Percentiles rank a stretch among this genome's conserved stretches.
Conservation (phyloP, 1,284 basidiomycete genomes). For the Tremellales sp. region DNA sequence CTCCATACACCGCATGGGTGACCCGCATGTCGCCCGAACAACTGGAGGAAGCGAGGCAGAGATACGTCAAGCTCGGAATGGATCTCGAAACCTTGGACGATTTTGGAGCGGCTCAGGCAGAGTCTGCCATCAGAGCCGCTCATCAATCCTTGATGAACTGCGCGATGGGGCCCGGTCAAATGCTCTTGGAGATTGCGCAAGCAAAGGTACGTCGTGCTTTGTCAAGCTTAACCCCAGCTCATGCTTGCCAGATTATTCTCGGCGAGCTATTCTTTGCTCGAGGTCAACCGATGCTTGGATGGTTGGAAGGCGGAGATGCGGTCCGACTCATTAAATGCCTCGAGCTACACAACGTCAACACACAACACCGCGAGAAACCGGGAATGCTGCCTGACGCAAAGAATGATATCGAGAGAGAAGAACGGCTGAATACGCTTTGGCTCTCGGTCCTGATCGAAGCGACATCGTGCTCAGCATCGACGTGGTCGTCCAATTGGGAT, state of each 20-base stretch:
- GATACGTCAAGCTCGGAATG: constrained; percentile 20
- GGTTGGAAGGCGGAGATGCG: constrained; percentile 28
- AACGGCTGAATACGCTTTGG: constrained; percentile 38
- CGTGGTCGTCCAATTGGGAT: constrained; percentile 28
- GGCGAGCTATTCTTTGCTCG: constrained; percentile 29
- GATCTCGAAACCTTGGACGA: constrained; percentile 36
- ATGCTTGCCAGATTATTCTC: constrained; percentile 26
- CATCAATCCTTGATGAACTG: constrained; percentile 24
- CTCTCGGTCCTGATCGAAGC: constrained; percentile 34
- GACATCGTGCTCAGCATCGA: no score
- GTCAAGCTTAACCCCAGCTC: background rate
- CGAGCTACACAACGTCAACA: constrained; percentile 33
- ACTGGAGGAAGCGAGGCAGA: constrained; percentile 22
- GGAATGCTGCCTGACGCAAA: constrained; percentile 22
- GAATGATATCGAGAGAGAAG: constrained; percentile 31
- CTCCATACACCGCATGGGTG: constrained; percentile 45
- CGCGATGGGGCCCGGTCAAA: constrained; percentile 28
- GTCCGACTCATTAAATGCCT: constrained; percentile 33
- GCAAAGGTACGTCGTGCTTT: constrained; percentile 25
- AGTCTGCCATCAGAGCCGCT: constrained; percentile 27
- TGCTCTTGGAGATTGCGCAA: constrained; percentile 36
- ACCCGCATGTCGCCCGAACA: constrained; percentile 27
- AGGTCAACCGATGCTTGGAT: constrained; percentile 36
- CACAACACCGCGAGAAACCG: constrained; percentile 25
- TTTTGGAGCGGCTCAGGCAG: constrained; percentile 39